Conservation (phyloP, 805 yeast species). For the Torulaspora microellipsoides region DNA sequence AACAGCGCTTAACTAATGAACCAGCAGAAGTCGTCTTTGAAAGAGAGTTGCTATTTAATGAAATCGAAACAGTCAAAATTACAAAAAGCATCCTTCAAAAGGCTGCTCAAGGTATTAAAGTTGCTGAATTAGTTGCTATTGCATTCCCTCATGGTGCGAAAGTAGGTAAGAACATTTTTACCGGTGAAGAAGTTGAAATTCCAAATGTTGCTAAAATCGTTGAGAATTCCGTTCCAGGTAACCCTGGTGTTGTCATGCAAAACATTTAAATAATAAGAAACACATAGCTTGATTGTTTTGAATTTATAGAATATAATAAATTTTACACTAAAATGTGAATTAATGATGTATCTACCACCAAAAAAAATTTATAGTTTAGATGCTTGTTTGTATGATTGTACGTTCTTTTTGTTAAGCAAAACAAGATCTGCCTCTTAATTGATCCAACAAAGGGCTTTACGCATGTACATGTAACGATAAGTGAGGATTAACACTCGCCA, state of each 20-base stretch:
- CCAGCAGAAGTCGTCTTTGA: constrained; percentile 77
- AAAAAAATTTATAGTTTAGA: no score
- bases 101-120: constrained; percentile 56
- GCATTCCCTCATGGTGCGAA: constrained; percentile 59
- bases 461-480: no score
- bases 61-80: constrained; percentile 57
- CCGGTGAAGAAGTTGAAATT: constrained; percentile 67
- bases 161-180: constrained; percentile 57
- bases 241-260: constrained; percentile 77
- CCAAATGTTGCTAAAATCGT: constrained; percentile 59
- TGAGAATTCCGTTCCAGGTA: constrained; percentile 87
- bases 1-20: constrained; percentile 68
- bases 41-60: constrained; percentile 82
- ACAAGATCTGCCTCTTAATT: no score
- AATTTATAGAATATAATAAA: constrained; percentile 1
- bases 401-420: no score
- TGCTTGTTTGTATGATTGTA: no score
- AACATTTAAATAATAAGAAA: constrained; percentile 45
- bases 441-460: no score
- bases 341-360: no score
- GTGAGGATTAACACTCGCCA: no score
- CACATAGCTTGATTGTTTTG: not conserved
- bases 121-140: constrained; percentile 56
- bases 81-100: constrained; percentile 54
- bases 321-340: not conserved